Percentiles rank a stretch among this genome's conserved stretches.
phyloP scores from a whole-genome alignment of 148 eudicot species.

The Arbutus unedo region DNA sequence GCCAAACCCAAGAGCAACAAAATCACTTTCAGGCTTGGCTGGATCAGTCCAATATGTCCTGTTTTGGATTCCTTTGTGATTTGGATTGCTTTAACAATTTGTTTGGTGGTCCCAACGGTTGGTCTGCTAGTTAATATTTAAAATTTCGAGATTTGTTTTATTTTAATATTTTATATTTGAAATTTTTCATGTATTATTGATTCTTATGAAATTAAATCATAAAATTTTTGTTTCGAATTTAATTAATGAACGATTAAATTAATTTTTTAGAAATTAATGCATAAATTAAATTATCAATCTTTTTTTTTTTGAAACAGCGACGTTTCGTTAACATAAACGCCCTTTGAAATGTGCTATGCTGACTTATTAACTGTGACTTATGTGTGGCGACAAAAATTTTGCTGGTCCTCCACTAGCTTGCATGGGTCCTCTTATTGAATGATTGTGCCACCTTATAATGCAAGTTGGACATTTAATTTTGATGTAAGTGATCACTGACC shows the following conservation, averaged over 20 bases:
- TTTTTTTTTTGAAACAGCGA: too few relatives aligned
- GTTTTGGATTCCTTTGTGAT: not conserved
- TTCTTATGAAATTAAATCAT: too few relatives aligned
- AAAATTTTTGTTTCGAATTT: too few relatives aligned
- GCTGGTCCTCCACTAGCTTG: slow-evolving; percentile 10
- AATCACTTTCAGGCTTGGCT: slow-evolving; percentile 4
- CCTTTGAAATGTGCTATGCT: not conserved
- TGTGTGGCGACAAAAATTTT: slow-evolving; percentile 10
- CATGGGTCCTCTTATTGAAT: slow-evolving; percentile 21
- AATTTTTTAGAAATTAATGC: not conserved
- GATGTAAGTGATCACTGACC: not conserved
- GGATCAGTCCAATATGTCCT: not conserved
- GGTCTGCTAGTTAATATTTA: too few relatives aligned
- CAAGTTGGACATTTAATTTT: not conserved
- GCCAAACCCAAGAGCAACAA: not conserved
- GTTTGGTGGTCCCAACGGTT: too few relatives aligned
- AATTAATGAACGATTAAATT: too few relatives aligned
- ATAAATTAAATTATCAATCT: too few relatives aligned
- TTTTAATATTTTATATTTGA: too few relatives aligned
- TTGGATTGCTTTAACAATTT: not conserved
- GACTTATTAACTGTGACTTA: slow-evolving; percentile 17
- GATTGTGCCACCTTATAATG: not conserved
- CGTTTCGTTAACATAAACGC: too few relatives aligned
- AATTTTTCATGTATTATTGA: too few relatives aligned
- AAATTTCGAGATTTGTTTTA: too few relatives aligned